A percentile compares a stretch with the other conserved stretches of the same genome.
phyloP scores from a whole-genome alignment of 2,329 filamentous ascomycete genomes.

The Xylariaceae sp. region DNA sequence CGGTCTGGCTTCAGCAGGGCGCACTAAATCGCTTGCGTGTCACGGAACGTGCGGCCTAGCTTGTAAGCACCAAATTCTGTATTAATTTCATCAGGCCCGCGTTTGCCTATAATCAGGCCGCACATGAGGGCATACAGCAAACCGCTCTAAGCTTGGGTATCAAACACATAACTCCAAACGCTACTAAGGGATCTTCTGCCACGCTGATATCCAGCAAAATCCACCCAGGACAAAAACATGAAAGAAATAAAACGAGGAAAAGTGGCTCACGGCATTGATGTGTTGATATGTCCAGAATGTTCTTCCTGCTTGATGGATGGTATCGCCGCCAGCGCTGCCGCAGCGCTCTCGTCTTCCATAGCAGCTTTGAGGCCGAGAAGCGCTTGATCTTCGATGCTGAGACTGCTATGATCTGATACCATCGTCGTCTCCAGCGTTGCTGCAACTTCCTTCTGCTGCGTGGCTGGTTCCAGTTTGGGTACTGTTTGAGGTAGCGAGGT shows the following conservation, averaged over 20 bases:
- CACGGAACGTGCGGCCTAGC: conserved; percentile 12
- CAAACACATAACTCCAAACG: conserved; percentile 13
- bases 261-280: conserved; percentile 3
- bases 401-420: conserved; percentile 18
- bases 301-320: conserved; percentile 18
- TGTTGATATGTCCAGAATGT: background rate
- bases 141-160: conserved; percentile 19
- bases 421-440: conserved; percentile 8
- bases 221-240: background rate
- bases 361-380: conserved; percentile 28
- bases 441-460: conserved; percentile 12
- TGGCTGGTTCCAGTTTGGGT: conserved; percentile 2
- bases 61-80: conserved; percentile 6
- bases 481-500: conserved; percentile 1
- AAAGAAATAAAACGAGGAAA: background rate
- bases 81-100: conserved; percentile 5
- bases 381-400: conserved; percentile 29
- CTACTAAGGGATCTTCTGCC: background rate
- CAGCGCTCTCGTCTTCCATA: conserved; percentile 22
- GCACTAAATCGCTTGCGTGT: conserved; percentile 14
- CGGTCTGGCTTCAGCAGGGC: conserved; percentile 10
- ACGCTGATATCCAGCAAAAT: background rate
- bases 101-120: conserved; percentile 11
- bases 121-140: conserved; percentile 7
- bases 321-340: conserved; percentile 13